Conservation (phyloP, 2,329 filamentous ascomycete genomes). For the Plenodomus tracheiphilus region DNA sequence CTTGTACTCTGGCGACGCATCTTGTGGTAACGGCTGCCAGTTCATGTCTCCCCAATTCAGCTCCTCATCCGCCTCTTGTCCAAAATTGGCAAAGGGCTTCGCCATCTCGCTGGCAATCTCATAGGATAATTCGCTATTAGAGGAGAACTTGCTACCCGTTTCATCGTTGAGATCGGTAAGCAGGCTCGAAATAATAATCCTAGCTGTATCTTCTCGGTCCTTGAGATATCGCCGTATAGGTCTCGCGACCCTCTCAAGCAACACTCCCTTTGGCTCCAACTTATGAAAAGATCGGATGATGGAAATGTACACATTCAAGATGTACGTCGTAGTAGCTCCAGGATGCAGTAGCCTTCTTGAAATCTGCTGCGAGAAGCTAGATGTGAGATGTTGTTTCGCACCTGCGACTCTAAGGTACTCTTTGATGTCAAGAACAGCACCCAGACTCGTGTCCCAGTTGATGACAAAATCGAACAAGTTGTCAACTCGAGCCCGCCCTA, state of each 20-base stretch:
- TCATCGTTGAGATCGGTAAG: conserved; percentile 63
- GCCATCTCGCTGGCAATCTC: conserved; percentile 69
- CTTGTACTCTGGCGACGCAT: conserved; percentile 88
- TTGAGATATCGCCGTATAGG: conserved; percentile 76
- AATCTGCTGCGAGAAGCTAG: conserved; percentile 68
- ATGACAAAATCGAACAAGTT: conserved; percentile 81
- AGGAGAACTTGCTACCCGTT: conserved; percentile 49
- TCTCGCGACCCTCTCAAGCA: conserved; percentile 73
- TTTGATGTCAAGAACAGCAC: conserved; percentile 73
- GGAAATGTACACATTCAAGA: conserved; percentile 75
- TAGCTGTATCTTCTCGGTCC: conserved; percentile 75
- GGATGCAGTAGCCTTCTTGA: conserved; percentile 72
- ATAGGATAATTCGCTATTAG: conserved; percentile 67
- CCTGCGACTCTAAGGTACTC: conserved; percentile 70
- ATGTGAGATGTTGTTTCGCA: conserved; percentile 70
- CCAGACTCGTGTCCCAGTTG: conserved; percentile 71
- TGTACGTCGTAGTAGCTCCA: conserved; percentile 74
- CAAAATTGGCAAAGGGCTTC: conserved; percentile 61
- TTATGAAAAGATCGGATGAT: conserved; percentile 78
- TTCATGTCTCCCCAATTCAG: conserved; percentile 90
- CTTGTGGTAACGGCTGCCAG: conserved; percentile 90
- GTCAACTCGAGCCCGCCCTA: conserved; percentile 69
- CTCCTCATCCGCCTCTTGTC: conserved; percentile 58
- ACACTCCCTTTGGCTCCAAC: conserved; percentile 75
- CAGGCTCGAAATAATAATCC: conserved; percentile 75